A percentile compares a stretch with the other conserved stretches of the same genome.
phyloP scores from a whole-genome alignment of 805 yeast genomes.

The Zygoascus bituminiphila region DNA sequence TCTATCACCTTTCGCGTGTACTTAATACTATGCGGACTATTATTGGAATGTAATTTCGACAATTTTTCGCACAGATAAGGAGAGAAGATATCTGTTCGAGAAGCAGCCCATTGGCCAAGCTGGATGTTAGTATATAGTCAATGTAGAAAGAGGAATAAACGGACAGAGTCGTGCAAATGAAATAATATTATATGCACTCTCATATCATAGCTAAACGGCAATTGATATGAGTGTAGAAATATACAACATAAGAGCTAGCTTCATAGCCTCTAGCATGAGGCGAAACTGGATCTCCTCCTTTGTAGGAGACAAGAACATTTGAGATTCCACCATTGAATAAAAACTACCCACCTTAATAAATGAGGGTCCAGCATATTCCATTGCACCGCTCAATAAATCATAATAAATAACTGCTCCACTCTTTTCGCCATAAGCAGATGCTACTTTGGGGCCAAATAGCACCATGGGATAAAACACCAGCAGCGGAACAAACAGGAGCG shows the following conservation, averaged over 20 bases:
- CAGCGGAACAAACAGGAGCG: conserved; percentile 62
- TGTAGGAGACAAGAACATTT: no score
- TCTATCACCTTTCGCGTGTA: conserved; percentile 53
- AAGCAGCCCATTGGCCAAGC: conserved; percentile 98
- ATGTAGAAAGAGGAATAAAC: conserved; percentile 20
- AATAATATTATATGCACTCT: neutral
- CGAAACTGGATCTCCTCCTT: neutral
- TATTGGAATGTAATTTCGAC: conserved; percentile 73
- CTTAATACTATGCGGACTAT: conserved; percentile 58
- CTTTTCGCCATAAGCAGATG: conserved; percentile 36
- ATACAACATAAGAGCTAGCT: neutral
- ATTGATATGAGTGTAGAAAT: neutral
- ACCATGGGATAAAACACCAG: conserved; percentile 54
- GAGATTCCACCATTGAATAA: neutral
- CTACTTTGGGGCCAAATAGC: conserved; percentile 37
- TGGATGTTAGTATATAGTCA: conserved; percentile 8
- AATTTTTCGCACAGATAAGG: conserved; percentile 68
- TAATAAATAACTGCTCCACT: conserved; percentile 68
- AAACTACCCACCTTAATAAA: conserved; percentile 34
- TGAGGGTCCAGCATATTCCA: conserved; percentile 88
- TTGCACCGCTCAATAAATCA: conserved; percentile 47
- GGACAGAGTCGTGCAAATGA: conserved; percentile 22
- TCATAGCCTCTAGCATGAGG: neutral
- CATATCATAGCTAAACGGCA: neutral
- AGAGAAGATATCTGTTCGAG: conserved; percentile 89